These are phyloP conservation scores for Phytophthora crassamura DNA, from an alignment of 352 stramenopile genomes.

Conservation along the genomic window DNA sequence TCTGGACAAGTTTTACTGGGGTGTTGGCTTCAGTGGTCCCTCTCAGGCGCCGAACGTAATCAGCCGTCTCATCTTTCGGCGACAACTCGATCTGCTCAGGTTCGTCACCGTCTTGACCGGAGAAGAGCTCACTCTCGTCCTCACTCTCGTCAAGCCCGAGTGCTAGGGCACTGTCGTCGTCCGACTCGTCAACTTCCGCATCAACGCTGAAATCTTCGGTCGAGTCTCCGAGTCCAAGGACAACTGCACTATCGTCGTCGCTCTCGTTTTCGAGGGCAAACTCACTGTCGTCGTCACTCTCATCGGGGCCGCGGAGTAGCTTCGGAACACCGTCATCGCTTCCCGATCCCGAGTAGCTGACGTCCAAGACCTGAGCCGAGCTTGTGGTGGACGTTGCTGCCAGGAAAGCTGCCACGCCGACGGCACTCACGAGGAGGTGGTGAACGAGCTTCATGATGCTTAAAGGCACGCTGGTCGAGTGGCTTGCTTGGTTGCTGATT, in stretches of 20 bases:
- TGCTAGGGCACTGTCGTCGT: neutral
- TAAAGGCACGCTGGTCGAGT: neutral
- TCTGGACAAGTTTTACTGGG: too few species aligned
- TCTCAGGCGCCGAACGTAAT: neutral
- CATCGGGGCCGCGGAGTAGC: neutral
- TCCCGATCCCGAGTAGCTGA: neutral
- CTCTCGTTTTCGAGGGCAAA: neutral
- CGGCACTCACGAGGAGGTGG: slow-evolving; percentile 7
- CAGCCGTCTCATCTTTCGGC: neutral
- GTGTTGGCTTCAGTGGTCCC: too few species aligned
- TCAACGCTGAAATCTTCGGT: too few species aligned
- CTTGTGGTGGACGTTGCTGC: neutral
- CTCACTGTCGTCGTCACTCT: neutral
- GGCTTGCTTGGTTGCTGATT: neutral
- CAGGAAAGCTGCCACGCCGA: neutral
- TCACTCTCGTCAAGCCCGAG: too few species aligned
- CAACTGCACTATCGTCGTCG: neutral
- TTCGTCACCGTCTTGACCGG: too few species aligned
- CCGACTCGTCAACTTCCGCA: neutral
- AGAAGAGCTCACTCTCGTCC: too few species aligned
- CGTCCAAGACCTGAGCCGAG: neutral
- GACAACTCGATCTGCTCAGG: too few species aligned
- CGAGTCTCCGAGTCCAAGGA: too few species aligned
- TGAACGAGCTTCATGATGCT: slow-evolving; percentile 14
- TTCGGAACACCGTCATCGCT: neutral